Evolutionary conservation across 139 green algal species (phyloP), one percentile per base, ranked within the genome.

Genomic region (Haematococcus lacustris): DNA sequence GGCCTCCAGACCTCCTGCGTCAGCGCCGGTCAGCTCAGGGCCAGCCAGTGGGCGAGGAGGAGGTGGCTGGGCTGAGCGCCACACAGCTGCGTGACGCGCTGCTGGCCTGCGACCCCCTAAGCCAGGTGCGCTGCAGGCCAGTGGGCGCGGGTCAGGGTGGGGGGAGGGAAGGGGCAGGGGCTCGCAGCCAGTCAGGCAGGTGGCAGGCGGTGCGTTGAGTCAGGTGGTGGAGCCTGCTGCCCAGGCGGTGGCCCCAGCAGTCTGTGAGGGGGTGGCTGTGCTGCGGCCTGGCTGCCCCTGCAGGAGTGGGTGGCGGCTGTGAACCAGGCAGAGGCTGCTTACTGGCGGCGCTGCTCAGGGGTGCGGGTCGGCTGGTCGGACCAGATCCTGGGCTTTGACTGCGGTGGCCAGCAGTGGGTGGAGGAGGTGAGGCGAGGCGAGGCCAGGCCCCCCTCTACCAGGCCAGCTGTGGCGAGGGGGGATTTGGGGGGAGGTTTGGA

Each of bases 301-400:
- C n/a, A n/a, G 67, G 32, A 47, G 2, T 84, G 79, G 79, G 79
- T 84, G 68, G 70, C 62, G 37, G 47, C 69, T 3, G 89, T 98
- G 37, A 98, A 98, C 76, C 30, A 64, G 60, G 92, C 92, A 38
- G 94, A 98, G 80, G 94, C 90, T 1, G 89, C 92, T 70, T 94
- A 88, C 70, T 98, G 94, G 94, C 80, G 76, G 50, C 79, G 70
- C 67, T 81, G 74, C 50, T 43, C 65, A 3, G 89, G 87, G 32
- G 38, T 57, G 13, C 79, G 92, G 0, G 76, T 92, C 34, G 91
- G 87, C 34, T 97, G 85, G 82, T 92, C 82, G 67, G 92, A 98
- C 74, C 76, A 98, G 82, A 90, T 98, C 23, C 83, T 99, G n/a
- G 91, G 91, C 1, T 99, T 99, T 82, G 95, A 99, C 81, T 99